Evolutionary conservation across 2,329 filamentous ascomycete genomes (phyloP), one percentile per base, ranked within the genome.

Genomic region (Aspergillus unguis): DNA sequence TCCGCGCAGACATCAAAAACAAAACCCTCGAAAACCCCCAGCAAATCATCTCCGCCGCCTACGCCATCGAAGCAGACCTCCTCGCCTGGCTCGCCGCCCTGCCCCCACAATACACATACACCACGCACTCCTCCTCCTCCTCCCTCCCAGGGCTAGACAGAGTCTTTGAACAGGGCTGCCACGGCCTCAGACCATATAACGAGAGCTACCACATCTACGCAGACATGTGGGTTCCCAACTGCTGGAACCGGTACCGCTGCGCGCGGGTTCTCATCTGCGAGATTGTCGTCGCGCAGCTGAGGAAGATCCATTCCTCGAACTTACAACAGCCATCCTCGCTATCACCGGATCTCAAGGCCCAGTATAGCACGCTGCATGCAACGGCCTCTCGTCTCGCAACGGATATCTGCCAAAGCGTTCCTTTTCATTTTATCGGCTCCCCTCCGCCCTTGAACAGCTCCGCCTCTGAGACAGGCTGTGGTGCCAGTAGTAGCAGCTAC

Each of bases 181-280:
- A 59, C 25, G 59, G 63, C 3, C 51, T 66, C 8, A 25, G 44
- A 6, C 59, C 59, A 2, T 83, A 82, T 55, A 72, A 76, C n/a
- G 74, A 76, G 9, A 71, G 74, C 48, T 84, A 81, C 59, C 81
- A 85, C 61, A 63, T 75, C 23, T 85, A 85, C 59, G 64, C 66
- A 11, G 76, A 79, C 56, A 75, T 82, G 50, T 82, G 77, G 73
- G 68, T 75, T 17, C 79, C 77, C 7, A 75, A 79, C 26, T 73
- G 80, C 41, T 85, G 80, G 80, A 82, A 80, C 54, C 78, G 85
- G 58, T 83, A 80, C 58, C 80, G 83, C 25, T 83, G 80, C 75
- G 75, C 75, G 5, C 77, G 80, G 11, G 77, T 84, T 26, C 65
- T 84, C 6, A 62, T 77, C 11, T 78, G 75, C 61, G 75, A 82